phyloP scores from a whole-genome alignment of 2,329 filamentous ascomycete genomes.

The Aschersonia sp. region DNA sequence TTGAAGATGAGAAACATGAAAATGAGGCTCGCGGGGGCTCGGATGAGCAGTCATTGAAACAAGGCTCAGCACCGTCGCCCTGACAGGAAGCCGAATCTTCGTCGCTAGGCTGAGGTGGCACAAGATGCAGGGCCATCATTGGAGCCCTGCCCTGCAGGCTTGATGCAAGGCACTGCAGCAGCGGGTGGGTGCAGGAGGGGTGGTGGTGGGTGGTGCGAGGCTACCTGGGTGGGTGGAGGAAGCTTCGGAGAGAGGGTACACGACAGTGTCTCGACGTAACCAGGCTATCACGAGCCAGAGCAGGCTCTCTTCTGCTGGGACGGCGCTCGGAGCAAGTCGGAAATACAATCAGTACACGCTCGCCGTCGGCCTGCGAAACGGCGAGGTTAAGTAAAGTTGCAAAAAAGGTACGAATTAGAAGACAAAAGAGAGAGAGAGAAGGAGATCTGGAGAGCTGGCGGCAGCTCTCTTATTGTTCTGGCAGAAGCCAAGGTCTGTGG shows the following conservation, averaged over 20 bases:
- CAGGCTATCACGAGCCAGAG: neutral
- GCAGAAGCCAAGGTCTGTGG: neutral
- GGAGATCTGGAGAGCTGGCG: too few species aligned
- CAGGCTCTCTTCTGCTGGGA: neutral
- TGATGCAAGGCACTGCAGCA: slow-evolving; percentile 8
- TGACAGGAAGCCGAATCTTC: slow-evolving; percentile 9
- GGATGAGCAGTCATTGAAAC: slow-evolving; percentile 7
- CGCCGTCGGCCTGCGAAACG: neutral
- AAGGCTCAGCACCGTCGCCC: slow-evolving; percentile 7
- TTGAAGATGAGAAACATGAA: slow-evolving; percentile 5
- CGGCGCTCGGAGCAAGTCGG: neutral
- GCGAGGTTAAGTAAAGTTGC: too few species aligned
- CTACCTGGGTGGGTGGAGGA: neutral
- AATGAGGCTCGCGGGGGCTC: slow-evolving; percentile 4
- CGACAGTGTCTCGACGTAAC: neutral
- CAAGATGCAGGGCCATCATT: slow-evolving; percentile 12
- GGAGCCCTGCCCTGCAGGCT: slow-evolving; percentile 10
- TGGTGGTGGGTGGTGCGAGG: neutral
- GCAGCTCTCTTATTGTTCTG: neutral
- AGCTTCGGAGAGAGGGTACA: neutral
- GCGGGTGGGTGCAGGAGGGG: neutral
- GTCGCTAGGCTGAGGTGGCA: slow-evolving; percentile 8
- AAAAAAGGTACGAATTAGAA: too few species aligned
- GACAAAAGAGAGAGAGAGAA: too few species aligned
- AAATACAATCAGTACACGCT: neutral